Evolutionary conservation across 495 filamentous ascomycete species (phyloP).

Genomic region (Talaromyces wortmannii): DNA sequence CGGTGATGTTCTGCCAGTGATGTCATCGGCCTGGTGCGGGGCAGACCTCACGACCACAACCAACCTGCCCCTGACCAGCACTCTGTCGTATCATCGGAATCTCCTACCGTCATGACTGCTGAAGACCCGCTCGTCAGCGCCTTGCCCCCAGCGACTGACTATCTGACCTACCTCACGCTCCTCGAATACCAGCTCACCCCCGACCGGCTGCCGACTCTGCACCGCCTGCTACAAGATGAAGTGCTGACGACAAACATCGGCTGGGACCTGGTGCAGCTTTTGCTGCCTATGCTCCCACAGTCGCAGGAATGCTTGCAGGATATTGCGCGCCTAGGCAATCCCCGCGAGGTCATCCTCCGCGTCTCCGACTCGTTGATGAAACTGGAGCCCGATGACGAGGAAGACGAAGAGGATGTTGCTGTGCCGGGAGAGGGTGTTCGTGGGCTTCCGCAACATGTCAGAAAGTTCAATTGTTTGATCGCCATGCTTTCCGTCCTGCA

Average conservation of each 20-base stretch:
- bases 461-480: constrained; percentile 69
- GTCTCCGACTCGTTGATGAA: constrained; percentile 66
- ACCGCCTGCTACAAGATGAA: constrained; percentile 75
- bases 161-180: constrained; percentile 82
- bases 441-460: constrained; percentile 20
- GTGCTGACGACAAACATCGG: constrained; percentile 84
- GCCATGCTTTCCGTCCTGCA: constrained; percentile 82
- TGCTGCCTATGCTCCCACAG: constrained; percentile 67
- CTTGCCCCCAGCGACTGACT: constrained; percentile 68
- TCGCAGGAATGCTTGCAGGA: constrained; percentile 69
- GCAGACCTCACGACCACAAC: neutral
- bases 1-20: neutral
- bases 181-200: constrained; percentile 76
- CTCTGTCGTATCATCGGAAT: neutral
- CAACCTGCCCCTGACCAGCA: neutral
- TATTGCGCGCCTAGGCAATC: constrained; percentile 80
- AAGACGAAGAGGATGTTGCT: constrained; percentile 32
- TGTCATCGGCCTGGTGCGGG: neutral
- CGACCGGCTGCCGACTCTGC: constrained; percentile 68
- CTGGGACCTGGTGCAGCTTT: constrained; percentile 87
- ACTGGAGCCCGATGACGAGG: constrained; percentile 48
- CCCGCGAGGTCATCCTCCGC: constrained; percentile 87
- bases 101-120: constrained; percentile 18
- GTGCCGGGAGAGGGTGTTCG: neutral
- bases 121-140: constrained; percentile 41